Conservation (phyloP, 2,329 filamentous ascomycete species). For the Monosporascus sp. region DNA sequence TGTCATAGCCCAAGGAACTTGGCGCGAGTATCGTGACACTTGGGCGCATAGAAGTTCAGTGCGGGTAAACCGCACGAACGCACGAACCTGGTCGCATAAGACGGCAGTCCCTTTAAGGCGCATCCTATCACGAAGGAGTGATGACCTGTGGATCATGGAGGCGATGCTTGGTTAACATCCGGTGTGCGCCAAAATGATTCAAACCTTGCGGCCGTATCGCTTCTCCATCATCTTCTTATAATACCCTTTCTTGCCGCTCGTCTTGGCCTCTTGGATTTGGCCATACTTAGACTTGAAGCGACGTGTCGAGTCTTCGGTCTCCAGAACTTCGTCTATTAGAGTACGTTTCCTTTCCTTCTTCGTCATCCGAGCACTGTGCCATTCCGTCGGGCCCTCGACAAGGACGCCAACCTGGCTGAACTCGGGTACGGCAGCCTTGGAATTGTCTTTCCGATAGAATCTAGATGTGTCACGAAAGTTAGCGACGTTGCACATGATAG, state of each 20-base stretch:
- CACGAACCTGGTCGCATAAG: too few species aligned
- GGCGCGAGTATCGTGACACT: too few species aligned
- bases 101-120: not conserved
- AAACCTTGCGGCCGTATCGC: conserved; percentile 26
- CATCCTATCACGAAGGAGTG: not conserved
- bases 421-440: conserved; percentile 66
- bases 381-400: conserved; percentile 85
- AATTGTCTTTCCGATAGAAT: conserved; percentile 82
- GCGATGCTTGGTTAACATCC: not conserved
- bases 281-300: conserved; percentile 85
- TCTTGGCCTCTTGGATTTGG: conserved; percentile 76
- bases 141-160: not conserved
- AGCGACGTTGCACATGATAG: not conserved
- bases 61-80: too few species aligned
- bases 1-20: too few species aligned
- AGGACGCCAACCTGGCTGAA: conserved; percentile 77
- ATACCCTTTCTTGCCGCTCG: conserved; percentile 81
- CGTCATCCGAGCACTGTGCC: conserved; percentile 71
- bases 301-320: conserved; percentile 56
- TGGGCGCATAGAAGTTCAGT: too few species aligned
- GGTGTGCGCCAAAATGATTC: conserved; percentile 32
- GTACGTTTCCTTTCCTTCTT: conserved; percentile 86
- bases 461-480: not conserved
- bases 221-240: conserved; percentile 70
- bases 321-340: conserved; percentile 78